These are phyloP conservation scores for Penstemon eatonii DNA, from an alignment of 257 asterid species.

Conservation along the genomic window DNA sequence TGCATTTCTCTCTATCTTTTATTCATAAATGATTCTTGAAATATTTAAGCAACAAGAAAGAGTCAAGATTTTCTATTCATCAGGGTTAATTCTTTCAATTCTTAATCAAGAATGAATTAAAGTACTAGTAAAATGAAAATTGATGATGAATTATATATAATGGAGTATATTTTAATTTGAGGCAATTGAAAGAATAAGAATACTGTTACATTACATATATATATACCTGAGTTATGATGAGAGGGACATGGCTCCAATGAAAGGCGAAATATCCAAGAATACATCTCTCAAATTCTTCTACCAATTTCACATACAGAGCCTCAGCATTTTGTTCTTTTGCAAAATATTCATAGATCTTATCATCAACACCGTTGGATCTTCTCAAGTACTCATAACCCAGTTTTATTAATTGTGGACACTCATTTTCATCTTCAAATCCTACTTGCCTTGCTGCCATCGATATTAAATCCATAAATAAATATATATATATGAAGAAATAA, in stretches of 20 bases:
- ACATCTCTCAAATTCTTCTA: constrained; percentile 86
- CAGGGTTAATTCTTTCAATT: neutral
- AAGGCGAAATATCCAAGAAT: constrained; percentile 81
- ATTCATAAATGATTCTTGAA: too few relatives aligned
- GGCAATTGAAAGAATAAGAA: neutral
- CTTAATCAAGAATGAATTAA: too few relatives aligned
- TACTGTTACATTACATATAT: too few relatives aligned
- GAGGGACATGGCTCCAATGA: constrained; percentile 73
- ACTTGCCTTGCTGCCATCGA: constrained; percentile 72
- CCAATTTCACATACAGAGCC: constrained; percentile 61
- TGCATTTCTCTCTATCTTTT: too few relatives aligned
- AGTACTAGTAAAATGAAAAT: too few relatives aligned
- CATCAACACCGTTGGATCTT: constrained; percentile 59
- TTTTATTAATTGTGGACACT: constrained; percentile 56
- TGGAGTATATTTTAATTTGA: too few relatives aligned
- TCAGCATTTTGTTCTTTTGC: constrained; percentile 44
- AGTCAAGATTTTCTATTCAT: neutral
- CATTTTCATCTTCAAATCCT: constrained; percentile 72
- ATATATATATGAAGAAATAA: neutral
- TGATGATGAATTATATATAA: too few relatives aligned
- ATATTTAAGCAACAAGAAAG: neutral
- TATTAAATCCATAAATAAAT: neutral
- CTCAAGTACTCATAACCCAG: constrained; percentile 67
- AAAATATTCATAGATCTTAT: constrained; percentile 65
- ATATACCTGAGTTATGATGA: constrained; percentile 61